phyloP scores from a whole-genome alignment of 2,329 filamentous ascomycete genomes.

The Clonostachys chloroleuca region DNA sequence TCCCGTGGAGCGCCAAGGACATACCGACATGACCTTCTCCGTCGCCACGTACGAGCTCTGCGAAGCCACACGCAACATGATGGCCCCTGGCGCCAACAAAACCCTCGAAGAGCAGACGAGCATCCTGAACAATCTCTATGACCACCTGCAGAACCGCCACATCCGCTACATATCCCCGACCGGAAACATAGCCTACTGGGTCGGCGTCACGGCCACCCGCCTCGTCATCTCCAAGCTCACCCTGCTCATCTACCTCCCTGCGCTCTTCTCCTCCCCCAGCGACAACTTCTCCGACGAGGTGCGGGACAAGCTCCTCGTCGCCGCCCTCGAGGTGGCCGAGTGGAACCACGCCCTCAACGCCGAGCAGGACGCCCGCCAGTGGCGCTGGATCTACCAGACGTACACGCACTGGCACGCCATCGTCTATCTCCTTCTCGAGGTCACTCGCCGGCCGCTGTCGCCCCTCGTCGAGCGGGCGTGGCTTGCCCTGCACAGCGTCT shows the following conservation, averaged over 20 bases:
- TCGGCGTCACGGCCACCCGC: conserved; percentile 26
- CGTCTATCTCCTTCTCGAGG: conserved; percentile 49
- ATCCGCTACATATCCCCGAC: conserved; percentile 28
- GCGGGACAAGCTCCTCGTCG: conserved; percentile 38
- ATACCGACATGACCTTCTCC: conserved; percentile 46
- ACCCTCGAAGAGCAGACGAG: conserved; percentile 32
- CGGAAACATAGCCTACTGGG: conserved; percentile 28
- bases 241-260: conserved; percentile 47
- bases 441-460: conserved; percentile 38
- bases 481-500: conserved; percentile 37
- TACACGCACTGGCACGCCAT: conserved; percentile 57
- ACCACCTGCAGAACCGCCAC: conserved; percentile 33
- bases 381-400: conserved; percentile 56
- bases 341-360: conserved; percentile 49
- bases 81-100: conserved; percentile 18
- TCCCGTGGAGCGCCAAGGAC: conserved; percentile 40
- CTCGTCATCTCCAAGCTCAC: conserved; percentile 50
- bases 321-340: conserved; percentile 50
- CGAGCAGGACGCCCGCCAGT: conserved; percentile 41
- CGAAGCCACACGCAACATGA: conserved; percentile 28
- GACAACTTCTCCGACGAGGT: conserved; percentile 29
- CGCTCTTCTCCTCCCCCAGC: conserved; percentile 34
- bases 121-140: conserved; percentile 39
- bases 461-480: conserved; percentile 40
- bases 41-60: conserved; percentile 27